Base-by-base conservation (phyloP, 768 basidiomycete genomes). In the Hygrophoropsis aurantiaca region DNA sequence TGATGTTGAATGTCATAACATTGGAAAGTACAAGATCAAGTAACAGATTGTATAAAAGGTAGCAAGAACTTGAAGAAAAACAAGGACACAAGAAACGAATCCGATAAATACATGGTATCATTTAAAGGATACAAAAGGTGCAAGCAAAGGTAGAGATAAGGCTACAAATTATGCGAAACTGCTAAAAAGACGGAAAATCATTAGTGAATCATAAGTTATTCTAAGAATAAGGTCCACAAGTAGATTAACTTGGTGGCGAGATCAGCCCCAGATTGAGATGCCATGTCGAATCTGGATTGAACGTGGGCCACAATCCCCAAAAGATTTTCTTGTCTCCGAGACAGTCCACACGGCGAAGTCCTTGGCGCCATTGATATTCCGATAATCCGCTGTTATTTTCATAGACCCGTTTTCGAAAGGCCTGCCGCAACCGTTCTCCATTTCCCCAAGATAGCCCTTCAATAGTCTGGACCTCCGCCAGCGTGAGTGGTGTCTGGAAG, bases 301-400 rank as follows among this genome's bases (percentile, higher is more conserved):
- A 47, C 25, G 65, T 52, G 24, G 63, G 49, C 65, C 64, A 66
- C 32, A 60, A 41, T 1, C 79, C 80, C 58, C 74, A 71, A 57
- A 74, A 82, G 42, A 66, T 58, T 46, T 72, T 68, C 43, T 67
- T 62, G 32, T 68, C 66, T 1, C 79, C 80, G 25, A 83, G 53
- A 39, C 71, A 69, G 58, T 84, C 82, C 34, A 75, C 70, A 27
- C 82, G 69, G 52, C 58, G 70, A 43, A 74, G 75, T 0, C 75
- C 74, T 40, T 68, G 58, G 33, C 51, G 52, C 26, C 68, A 55
- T 34, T 74, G 71, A 45, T 73, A 71, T 2, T 58, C 69, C 11
- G 64, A 58, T 7, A 82, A 51, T 21, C 72, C 72, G 44, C 57
- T 56, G 5, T 72, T 67, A 18, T 72, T 66, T 21, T 58, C 59